Conservation (phyloP, 1,284 basidiomycete species). For the Coriolopsis trogii region DNA sequence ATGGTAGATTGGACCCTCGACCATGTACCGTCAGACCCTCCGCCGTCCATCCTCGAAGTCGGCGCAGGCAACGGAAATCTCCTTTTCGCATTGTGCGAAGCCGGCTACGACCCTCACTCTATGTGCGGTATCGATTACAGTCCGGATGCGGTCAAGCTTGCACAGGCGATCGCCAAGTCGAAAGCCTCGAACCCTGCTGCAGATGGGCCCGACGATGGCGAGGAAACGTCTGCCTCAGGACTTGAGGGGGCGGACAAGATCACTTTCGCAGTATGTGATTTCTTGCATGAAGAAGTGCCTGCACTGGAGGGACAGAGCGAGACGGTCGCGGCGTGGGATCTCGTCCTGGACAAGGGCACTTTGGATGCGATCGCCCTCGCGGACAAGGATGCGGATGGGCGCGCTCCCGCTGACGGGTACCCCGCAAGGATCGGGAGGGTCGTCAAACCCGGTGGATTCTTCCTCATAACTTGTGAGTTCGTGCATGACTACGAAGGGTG, state of each 20-base stretch:
- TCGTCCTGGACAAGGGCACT: constrained; percentile 81
- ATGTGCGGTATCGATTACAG: constrained; percentile 88
- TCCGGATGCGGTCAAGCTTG: constrained; percentile 65
- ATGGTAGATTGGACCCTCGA: constrained; percentile 74
- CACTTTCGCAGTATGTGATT: constrained; percentile 60
- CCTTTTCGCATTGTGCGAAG: constrained; percentile 72
- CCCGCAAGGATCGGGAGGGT: constrained; percentile 60
- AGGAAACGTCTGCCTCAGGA: background rate
- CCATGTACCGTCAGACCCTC: constrained; percentile 48
- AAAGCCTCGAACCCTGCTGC: constrained; percentile 36
- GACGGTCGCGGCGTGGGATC: constrained; percentile 51
- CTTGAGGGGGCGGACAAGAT: constrained; percentile 37
- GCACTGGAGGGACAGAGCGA: constrained; percentile 23
- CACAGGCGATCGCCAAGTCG: constrained; percentile 53
- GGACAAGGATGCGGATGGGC: constrained; percentile 58
- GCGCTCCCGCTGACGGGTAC: constrained; percentile 62
- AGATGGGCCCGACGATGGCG: constrained; percentile 2
- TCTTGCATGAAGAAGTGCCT: constrained; percentile 51
- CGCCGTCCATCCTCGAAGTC: constrained; percentile 68
- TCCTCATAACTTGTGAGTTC: constrained; percentile 81
- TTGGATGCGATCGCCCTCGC: constrained; percentile 87
- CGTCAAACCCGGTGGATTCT: constrained; percentile 69
- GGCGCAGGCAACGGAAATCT: constrained; percentile 89
- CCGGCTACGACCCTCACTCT: constrained; percentile 55
- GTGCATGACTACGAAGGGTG: no score